Base-by-base conservation (phyloP, 768 basidiomycete species). In the Rhodotorula taiwanensis region DNA sequence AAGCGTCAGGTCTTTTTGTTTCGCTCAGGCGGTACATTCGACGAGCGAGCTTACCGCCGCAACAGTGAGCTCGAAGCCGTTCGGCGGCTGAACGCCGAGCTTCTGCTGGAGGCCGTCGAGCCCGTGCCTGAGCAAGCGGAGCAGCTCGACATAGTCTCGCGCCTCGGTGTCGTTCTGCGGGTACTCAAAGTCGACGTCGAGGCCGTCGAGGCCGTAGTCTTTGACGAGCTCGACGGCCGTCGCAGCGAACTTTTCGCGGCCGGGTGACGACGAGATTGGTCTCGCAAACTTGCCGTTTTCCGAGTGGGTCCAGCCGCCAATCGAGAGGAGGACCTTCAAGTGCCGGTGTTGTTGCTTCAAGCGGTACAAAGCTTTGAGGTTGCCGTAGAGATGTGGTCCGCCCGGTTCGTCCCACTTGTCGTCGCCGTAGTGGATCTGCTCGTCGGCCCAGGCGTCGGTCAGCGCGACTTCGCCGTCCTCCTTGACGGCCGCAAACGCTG, bases 261-360 rank as follows among this genome's bases (percentile, higher is more conserved):
- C 79, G 3, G 77, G 67, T 0, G 85, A 80, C 45, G 81, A 80
- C 53, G 86, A 78, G 51, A 95, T 87, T 44, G 91, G 82, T 16
- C 86, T 85, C 70, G 90, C 87, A 77, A 97, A 89, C 9, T 44
- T 54, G 14, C 64, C 64, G 47, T 83, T 83, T 33, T 89, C 83
- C 0, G 89, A 91, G 74, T 91, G 93, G 0, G 89, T 88, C 91
- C 91, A 97, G 9, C 94, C 94, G 20, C 94, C 94, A 55, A 99
- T 97, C 48, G 87, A 89, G 33, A 99, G 81, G 18, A 80, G 62
- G 13, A 80, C 72, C 69, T 87, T 88, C 73, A 91, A 80, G 65
- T 86, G 86, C 55, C 91, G 82, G 64, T 95, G 80, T 66, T 81
- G 76, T 74, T 93, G 86, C 81, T 98, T 98, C 69, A 97, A 80